Base-by-base conservation (phyloP, 306 rosid genomes). In the Canavalia gladiata region DNA sequence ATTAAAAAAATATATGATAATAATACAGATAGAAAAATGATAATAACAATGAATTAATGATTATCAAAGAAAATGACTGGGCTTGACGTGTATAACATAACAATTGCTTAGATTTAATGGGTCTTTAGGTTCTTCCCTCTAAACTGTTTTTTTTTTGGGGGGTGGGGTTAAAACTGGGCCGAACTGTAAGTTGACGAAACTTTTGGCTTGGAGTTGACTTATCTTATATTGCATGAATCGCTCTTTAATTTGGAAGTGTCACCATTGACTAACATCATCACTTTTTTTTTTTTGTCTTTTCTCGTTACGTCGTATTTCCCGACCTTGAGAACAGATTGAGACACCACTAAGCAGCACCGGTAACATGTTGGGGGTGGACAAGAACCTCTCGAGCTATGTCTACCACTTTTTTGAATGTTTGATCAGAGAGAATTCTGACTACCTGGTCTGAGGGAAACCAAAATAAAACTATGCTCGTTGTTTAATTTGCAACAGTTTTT, bases 331-430 rank as follows among this genome's bases (percentile, higher is more conserved):
- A 60, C 77, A 84, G 81, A 55, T 59, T 68, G 70, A 84, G 82
- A 72, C 84, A 74, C 81, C 87, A 74, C 81, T 37, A 74, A 62
- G 78, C 46, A 68, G 75, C 69, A 51, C 2, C 45, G 2, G 41
- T 57, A 1, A 33, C 37, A 34, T 84, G 84, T 70, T 80, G 67
- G 74, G 51, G 81, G 9, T 69, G 49, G 59, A 68, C 55, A 7
- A 42, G 54, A 69, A 84, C 78, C 51, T 18, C 51, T 68, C 60
- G 49, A 49, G 78, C 77, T 42, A 58, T 50, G 50, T 51, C 74
- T 34, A 43, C 65, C 65, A 50, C 72, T 31, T 78, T 79, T 65
- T 51, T 45, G 4, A 72, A 63, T 46, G 13, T 66, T 31, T 13
- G 11, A 52, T 72, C 63, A 66, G 73, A 76, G 51, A 28, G 13